Base-by-base conservation (phyloP, 371 early-diverging fungal species). In the Mortierella polycephala region DNA sequence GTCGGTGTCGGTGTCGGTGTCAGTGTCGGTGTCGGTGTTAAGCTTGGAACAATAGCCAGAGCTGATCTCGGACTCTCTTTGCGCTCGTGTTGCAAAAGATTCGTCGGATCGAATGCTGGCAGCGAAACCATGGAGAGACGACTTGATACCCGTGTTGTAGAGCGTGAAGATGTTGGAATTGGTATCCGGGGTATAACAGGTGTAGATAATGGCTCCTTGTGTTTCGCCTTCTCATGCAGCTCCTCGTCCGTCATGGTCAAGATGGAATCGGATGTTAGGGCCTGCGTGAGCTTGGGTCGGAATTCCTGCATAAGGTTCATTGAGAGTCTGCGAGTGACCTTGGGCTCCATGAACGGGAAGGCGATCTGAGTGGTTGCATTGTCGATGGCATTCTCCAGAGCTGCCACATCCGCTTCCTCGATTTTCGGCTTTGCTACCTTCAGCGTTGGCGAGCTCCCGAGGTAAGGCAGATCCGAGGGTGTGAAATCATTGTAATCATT, bases 231-330 rank as follows among this genome's bases (percentile, higher is more conserved):
- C 11, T 64, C 68, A 16, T 49, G 23, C 39, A 54, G 16, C 16
- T 67, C 57, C 64, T 72, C 80, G 20, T 60, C 61, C 23, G 81
- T 67, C 13, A 64, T 56, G 0, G 77, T 67, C 41, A 76, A 41
- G 21, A 81, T 63, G 1, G 81, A 68, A 1, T 83, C 83, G 0
- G 77, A 69, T 0, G 83, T 64, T 39, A 57, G 54, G 12, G 76
- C 61, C 16, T 72, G 81, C 9, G 63, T 57, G 23, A 79, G 62
- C 39, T 60, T 72, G 11, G 70, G 67, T 46, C 76, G 62, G 14
- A 74, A 75, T 64, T 89, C 88, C 61, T 87, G 83, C 89, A 90
- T 89, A 49, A 89, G 65, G 57, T 89, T 88, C 64, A 90, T 74
- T 1, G 91, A 90, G 7, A 89, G 68, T 8, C 91, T 71, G 55